Percentiles rank a stretch among this genome's conserved stretches.
These are phyloP conservation scores for Aeminium ludgeri DNA, from an alignment of 495 filamentous ascomycete genomes.

Conservation along the genomic window DNA sequence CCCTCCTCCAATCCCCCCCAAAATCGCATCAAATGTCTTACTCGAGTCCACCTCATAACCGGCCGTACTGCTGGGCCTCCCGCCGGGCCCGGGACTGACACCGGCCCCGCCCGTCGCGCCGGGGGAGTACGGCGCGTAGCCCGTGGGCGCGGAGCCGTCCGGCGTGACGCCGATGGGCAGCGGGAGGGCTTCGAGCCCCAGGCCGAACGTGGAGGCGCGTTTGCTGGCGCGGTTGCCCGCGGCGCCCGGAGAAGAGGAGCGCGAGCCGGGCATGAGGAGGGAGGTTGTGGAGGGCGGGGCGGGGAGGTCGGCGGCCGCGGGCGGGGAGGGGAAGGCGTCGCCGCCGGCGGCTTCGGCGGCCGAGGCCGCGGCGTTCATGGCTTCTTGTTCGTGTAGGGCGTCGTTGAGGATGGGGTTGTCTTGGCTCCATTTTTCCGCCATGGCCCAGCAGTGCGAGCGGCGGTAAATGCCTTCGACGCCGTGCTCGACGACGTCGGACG, in stretches of 20 bases:
- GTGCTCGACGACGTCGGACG: conserved; percentile 70
- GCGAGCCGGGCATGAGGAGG: background rate
- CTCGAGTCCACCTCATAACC: conserved; percentile 8
- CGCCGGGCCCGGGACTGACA: conserved; percentile 2
- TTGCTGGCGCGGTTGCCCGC: conserved; percentile 2
- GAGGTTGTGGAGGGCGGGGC: background rate
- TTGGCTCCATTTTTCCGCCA: conserved; percentile 54
- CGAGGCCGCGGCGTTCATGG: conserved; percentile 8
- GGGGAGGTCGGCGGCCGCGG: background rate
- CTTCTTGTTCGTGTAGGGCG: conserved; percentile 15
- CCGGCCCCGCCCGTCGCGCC: no score
- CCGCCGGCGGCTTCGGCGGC: background rate
- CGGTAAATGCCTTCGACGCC: conserved; percentile 81
- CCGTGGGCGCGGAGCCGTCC: conserved; percentile 6
- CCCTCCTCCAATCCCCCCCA: no score
- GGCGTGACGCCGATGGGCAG: conserved; percentile 24
- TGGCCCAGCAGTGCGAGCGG: conserved; percentile 80
- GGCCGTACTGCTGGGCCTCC: conserved; percentile 7
- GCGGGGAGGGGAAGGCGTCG: background rate
- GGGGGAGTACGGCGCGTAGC: background rate
- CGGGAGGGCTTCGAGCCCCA: conserved; percentile 26
- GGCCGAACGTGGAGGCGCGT: conserved; percentile 7
- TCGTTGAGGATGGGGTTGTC: conserved; percentile 17
- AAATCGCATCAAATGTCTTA: conserved; percentile 50
- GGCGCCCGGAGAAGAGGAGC: background rate